Evolutionary conservation across 345 rosid species (phyloP), one percentile per base, ranked within the genome.

Genomic region (Mangifera indica): DNA sequence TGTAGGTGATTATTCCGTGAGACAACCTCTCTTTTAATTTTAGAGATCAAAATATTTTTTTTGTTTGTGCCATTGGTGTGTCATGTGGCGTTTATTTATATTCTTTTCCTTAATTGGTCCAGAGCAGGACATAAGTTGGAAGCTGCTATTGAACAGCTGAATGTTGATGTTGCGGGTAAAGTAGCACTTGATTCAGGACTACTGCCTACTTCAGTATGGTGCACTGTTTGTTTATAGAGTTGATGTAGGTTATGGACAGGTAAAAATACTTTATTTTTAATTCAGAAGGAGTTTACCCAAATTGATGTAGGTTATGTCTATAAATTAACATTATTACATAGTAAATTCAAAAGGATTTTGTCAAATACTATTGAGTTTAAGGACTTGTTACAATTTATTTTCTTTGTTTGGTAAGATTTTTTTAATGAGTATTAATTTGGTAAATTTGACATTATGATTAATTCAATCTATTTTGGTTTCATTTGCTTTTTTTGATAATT

Each of bases 161-260:
- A 82, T 61, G 86, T 92, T 74, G 87, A 91, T 82, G 99, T 92
- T 9, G 82, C 83, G 57, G 99, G 93, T 62, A 95, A 89, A 88
- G 89, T 92, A 69, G 97, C 89, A 63, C 96, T 95, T 61, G 99
- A 95, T 86, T 81, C 98, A 17, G 98, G 99, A 48, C 84, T 95
- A 80, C 74, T 92, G 98, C 78, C 84, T 95, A 85, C 99, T 95
- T 76, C 98, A 92, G 79, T 70, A 87, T 78, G 94, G 96, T 45
- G 99, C 99, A 54, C 86, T 94, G 46, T 86, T 80, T 80, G 99
- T 92, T 58, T 91, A 95, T 82, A 97, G 99, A 60, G 94, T 95
- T 69, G 99, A 95, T 82, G 99, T 95, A 17, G 97, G 99, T 73
- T 91, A 92, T 22, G 97, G 98, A 61, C 96, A 95, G 92, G 99